phyloP scores from a whole-genome alignment of 257 asterid genomes.

The Salvia hispanica region DNA sequence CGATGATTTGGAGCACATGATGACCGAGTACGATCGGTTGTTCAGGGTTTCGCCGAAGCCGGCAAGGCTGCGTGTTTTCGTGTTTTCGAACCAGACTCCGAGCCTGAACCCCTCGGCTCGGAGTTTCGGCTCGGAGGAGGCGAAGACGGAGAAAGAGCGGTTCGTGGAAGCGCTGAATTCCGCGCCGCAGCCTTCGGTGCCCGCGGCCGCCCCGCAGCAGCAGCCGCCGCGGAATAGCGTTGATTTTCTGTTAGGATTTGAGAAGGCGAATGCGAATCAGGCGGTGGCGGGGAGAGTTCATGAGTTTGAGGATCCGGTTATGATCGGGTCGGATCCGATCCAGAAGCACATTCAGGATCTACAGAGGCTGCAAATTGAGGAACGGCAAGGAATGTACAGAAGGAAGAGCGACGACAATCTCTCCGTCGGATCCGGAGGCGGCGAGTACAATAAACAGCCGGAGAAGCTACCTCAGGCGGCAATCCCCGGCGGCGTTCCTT shows the following conservation, averaged over 20 bases:
- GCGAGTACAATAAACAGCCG: constrained; percentile 59
- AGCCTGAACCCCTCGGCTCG: constrained; percentile 42
- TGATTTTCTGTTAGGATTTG: constrained; percentile 72
- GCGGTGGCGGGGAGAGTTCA: constrained; percentile 31
- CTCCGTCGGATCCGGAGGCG: constrained; percentile 41
- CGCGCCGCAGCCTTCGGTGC: constrained; percentile 49
- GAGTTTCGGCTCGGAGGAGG: constrained; percentile 73
- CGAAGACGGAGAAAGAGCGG: constrained; percentile 72
- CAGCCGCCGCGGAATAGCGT: constrained; percentile 42
- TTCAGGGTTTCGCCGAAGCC: constrained; percentile 65
- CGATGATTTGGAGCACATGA: constrained; percentile 91
- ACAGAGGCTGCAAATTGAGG: constrained; percentile 72
- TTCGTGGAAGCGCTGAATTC: constrained; percentile 91
- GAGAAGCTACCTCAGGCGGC: constrained; percentile 51
- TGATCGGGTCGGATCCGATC: constrained; percentile 68
- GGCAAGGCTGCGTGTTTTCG: constrained; percentile 72
- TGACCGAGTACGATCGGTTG: constrained; percentile 83
- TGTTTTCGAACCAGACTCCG: constrained; percentile 47
- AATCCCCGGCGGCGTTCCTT: constrained; percentile 46
- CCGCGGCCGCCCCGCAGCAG: constrained; percentile 27
- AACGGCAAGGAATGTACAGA: constrained; percentile 55
- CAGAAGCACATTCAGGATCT: constrained; percentile 91
- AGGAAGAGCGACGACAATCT: constrained; percentile 66
- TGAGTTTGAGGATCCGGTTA: constrained; percentile 40
- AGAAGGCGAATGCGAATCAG: constrained; percentile 38